Evolutionary conservation across 2,329 filamentous ascomycete genomes (phyloP), one percentile per base, ranked within the genome.

Genomic region (Aspergillus costaricaensis): DNA sequence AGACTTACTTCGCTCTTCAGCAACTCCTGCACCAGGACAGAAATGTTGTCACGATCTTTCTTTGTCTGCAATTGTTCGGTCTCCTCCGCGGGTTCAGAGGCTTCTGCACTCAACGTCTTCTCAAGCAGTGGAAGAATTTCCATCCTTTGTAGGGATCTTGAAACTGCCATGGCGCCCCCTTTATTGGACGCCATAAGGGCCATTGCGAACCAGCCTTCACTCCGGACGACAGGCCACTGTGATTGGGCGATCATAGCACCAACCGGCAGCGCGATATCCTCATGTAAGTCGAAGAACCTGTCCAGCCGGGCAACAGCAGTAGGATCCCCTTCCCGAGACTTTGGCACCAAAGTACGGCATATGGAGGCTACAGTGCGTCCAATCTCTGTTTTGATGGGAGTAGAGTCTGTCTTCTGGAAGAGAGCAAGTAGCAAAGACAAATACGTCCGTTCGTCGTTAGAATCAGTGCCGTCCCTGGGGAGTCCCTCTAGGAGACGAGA

Each of bases 171-270:
- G 58, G 71, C 69, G 2, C 79, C 77, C 0, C 66, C 62, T 17
- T 67, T 64, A 52, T 61, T 72, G 6, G 74, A 76, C 9, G 77
- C 77, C 74, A 82, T 80, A 48, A 83, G 61, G 4, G 79, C 80
- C 27, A 83, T 67, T 14, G 79, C 78, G 67, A 82, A 82, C 75
- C 80, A 80, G 2, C 79, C 81, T 66, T 83, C 80, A 52, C 78
- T 80, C 21, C 78, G 73, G 49, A 82, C 75, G 36, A 82, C 76
- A 19, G 79, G 78, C 77, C 80, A 82, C 59, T 80, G 76, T 5
- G 76, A 74, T 59, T 82, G 79, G 2, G 72, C 73, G 21, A 80
- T 68, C 77, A 82, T 81, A 25, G 74, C 72, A 49, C 73, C 76
- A 36, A 81, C 59, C 14, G 80, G 78, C 23, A 71, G 69, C 4